Evolutionary conservation across 768 basidiomycete genomes (phyloP).

Genomic region (Naganishia kalamii): DNA sequence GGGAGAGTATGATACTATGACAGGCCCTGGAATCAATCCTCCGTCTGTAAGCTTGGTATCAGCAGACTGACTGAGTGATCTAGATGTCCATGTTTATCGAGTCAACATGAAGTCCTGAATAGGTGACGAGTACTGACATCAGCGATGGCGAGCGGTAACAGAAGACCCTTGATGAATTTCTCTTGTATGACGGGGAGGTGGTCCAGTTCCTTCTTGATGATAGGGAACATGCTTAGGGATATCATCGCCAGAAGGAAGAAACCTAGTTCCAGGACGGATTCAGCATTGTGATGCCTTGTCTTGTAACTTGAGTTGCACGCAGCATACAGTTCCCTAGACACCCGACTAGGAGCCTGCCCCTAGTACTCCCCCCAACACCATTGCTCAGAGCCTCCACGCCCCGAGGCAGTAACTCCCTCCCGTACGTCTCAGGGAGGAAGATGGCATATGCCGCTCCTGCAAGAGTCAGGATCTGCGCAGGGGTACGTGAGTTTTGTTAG

Average conservation of each 20-base stretch:
- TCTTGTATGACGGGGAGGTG: slow-evolving; percentile 17
- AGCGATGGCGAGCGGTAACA: slow-evolving; percentile 39
- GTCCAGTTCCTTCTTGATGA: slow-evolving; percentile 1
- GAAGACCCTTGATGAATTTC: slow-evolving; percentile 36
- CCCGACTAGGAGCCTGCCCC: slow-evolving; percentile 35
- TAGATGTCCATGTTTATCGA: background rate
- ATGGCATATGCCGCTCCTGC: slow-evolving; percentile 40
- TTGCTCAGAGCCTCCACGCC: slow-evolving; percentile 25
- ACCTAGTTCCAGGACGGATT: slow-evolving; percentile 21
- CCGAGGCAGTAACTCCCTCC: slow-evolving; percentile 27
- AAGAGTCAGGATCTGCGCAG: slow-evolving; percentile 32
- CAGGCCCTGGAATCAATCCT: too few relatives aligned
- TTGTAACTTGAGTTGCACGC: background rate
- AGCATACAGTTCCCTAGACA: slow-evolving; percentile 41
- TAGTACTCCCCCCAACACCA: slow-evolving; percentile 30
- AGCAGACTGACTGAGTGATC: slow-evolving; percentile 10
- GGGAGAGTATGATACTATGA: slow-evolving; percentile 32
- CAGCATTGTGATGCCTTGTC: background rate
- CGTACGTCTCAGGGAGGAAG: slow-evolving; percentile 33
- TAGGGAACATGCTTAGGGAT: slow-evolving; percentile 13
- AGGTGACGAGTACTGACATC: background rate
- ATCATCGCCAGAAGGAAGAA: slow-evolving; percentile 39
- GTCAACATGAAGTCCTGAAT: background rate
- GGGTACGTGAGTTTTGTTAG: too few relatives aligned
- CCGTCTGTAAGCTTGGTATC: background rate